Conservation (phyloP, 1,139 yeast genomes). For the Taphrina populina region DNA sequence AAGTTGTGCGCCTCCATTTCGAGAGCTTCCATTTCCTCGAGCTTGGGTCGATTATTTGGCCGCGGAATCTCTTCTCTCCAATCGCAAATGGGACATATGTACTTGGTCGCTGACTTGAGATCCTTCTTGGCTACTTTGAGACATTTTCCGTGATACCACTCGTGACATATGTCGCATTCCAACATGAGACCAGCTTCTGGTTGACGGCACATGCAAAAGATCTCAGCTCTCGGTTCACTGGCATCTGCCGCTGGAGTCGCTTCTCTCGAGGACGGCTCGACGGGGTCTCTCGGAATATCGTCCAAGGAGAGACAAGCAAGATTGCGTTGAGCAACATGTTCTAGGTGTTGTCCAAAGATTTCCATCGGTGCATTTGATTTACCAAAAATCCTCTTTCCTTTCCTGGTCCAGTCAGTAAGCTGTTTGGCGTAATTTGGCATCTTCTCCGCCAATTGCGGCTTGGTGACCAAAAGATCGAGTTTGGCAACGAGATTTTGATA, state of each 20-base stretch:
- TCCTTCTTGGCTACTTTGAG: constrained; percentile 47
- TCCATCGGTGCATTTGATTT: constrained; percentile 46
- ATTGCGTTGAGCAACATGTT: constrained; percentile 46
- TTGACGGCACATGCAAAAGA: constrained; percentile 70
- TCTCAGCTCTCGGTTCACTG: constrained; percentile 41
- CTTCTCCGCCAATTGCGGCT: constrained; percentile 32
- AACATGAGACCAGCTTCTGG: constrained; percentile 70
- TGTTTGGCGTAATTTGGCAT: constrained; percentile 41
- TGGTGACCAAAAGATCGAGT: constrained; percentile 32
- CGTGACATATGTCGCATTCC: constrained; percentile 74
- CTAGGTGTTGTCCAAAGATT: constrained; percentile 45
- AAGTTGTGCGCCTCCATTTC: constrained; percentile 40
- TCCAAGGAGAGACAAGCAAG: constrained; percentile 49
- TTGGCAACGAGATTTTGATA: constrained; percentile 36
- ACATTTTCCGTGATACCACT: constrained; percentile 72
- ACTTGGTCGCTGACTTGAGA: constrained; percentile 49
- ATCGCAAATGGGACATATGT: constrained; percentile 70
- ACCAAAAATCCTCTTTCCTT: constrained; percentile 48
- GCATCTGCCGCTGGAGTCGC: constrained; percentile 39
- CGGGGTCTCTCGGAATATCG: constrained; percentile 44
- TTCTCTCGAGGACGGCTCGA: constrained; percentile 37
- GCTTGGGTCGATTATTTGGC: constrained; percentile 45
- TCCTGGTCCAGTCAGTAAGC: constrained; percentile 53
- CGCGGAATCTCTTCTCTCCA: constrained; percentile 45
- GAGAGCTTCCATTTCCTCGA: constrained; percentile 46